Conservation (phyloP, 495 filamentous ascomycete species). For the Xylaria longipes region DNA sequence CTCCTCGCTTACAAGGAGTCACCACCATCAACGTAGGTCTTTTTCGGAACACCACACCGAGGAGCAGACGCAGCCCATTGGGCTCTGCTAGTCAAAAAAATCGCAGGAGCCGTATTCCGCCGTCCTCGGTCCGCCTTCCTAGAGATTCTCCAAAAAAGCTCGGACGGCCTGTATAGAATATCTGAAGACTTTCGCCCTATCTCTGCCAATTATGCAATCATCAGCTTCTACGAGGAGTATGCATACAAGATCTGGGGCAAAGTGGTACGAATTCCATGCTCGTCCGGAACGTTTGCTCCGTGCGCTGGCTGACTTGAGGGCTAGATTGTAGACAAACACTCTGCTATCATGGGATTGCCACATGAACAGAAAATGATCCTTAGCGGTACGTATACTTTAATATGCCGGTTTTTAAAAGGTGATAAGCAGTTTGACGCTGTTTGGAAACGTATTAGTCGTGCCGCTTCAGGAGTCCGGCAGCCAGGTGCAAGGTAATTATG, state of each 20-base stretch:
- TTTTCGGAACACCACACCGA: neutral
- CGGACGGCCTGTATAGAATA: neutral
- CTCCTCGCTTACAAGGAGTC: neutral
- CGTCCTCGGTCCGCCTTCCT: neutral
- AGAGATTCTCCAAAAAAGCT: neutral
- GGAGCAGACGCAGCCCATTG: neutral
- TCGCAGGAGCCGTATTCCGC: neutral
- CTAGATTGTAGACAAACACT: slow-evolving; percentile 24
- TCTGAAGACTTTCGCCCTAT: neutral
- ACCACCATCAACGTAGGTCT: neutral
- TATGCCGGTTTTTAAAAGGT: neutral
- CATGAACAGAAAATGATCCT: slow-evolving; percentile 26
- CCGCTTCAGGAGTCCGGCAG: neutral
- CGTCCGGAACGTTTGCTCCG: neutral
- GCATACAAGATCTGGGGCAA: neutral
- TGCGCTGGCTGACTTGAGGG: neutral
- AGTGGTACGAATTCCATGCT: neutral
- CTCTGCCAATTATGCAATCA: neutral
- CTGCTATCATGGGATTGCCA: slow-evolving; percentile 25
- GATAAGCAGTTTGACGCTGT: neutral
- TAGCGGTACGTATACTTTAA: slow-evolving; percentile 28
- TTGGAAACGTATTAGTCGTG: neutral
- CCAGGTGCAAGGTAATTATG: neutral
- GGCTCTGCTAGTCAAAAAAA: neutral
- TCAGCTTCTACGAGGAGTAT: neutral